phyloP scores from a whole-genome alignment of 345 rosid genomes.

The Barbarea vulgaris region DNA sequence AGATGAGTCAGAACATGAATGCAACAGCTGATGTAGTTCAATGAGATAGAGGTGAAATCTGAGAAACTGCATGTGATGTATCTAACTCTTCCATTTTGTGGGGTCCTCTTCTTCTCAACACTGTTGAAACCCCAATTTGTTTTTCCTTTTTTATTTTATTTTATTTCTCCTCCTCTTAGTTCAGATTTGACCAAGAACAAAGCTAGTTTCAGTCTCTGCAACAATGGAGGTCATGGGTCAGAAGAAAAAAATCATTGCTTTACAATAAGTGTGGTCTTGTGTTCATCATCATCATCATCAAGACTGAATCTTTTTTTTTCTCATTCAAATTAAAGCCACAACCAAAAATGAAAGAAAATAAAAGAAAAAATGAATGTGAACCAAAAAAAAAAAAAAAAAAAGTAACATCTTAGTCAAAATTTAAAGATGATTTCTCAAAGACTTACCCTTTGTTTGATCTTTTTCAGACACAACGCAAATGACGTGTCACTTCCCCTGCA shows the following conservation, averaged over 20 bases:
- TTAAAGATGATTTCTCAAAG: conserved; percentile 33
- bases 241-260: conserved; percentile 31
- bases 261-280: conserved; percentile 19
- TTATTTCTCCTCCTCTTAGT: conserved; percentile 15
- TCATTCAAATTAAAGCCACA: conserved; percentile 18
- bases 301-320: conserved; percentile 16
- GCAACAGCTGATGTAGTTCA: conserved; percentile 56
- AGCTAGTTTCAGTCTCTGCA: conserved; percentile 37
- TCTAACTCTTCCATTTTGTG: conserved; percentile 51
- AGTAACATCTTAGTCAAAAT: conserved; percentile 27
- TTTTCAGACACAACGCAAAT: conserved; percentile 35
- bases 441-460: conserved; percentile 38
- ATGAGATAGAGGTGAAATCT: conserved; percentile 41
- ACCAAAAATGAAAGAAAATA: neutral
- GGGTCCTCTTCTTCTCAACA: conserved; percentile 57
- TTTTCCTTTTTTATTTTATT: neutral
- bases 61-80: conserved; percentile 72
- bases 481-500: conserved; percentile 40
- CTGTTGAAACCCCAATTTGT: conserved; percentile 34
- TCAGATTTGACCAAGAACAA: conserved; percentile 45
- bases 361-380: conserved; percentile 12
- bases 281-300: conserved; percentile 26
- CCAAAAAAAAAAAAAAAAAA: neutral
- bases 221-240: conserved; percentile 40
- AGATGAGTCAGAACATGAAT: conserved; percentile 61